Evolutionary conservation across 1,284 basidiomycete genomes (phyloP).

Genomic region (Boletus semigastroideus): DNA sequence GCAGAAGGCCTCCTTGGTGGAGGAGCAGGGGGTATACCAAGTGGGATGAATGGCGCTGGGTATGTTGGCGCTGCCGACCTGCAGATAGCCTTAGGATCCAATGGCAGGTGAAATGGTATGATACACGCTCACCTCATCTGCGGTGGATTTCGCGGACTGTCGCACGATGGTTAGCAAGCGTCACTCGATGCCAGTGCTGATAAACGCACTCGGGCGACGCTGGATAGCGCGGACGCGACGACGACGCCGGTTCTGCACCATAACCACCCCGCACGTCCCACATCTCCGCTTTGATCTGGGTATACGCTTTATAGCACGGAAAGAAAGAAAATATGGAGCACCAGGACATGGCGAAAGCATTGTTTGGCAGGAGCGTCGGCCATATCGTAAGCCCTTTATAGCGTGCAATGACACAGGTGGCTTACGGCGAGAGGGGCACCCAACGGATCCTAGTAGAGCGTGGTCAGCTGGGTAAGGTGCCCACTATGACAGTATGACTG

Average conservation of each 20-base stretch:
- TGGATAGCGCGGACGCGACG: conserved; percentile 21
- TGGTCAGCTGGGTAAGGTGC: conserved; percentile 14
- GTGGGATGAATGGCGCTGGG: conserved; percentile 17
- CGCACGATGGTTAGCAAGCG: conserved; percentile 1
- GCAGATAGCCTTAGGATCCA: not conserved
- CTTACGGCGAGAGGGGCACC: conserved; percentile 21
- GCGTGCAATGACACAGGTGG: conserved; percentile 4
- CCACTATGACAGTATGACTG: not conserved
- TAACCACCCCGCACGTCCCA: conserved; percentile 30
- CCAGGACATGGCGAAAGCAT: conserved; percentile 28
- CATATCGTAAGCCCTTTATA: conserved; percentile 26
- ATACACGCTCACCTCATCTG: conserved; percentile 17
- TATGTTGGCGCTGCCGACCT: conserved; percentile 17
- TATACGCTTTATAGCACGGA: conserved; percentile 36
- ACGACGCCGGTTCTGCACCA: conserved; percentile 11
- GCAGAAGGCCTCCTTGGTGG: conserved; percentile 14
- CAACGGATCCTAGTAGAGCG: conserved; percentile 29
- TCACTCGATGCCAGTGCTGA: not conserved
- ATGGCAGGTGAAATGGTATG: not conserved
- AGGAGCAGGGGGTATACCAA: conserved; percentile 17
- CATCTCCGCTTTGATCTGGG: conserved; percentile 30
- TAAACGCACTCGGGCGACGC: conserved; percentile 18
- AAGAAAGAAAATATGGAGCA: conserved; percentile 33
- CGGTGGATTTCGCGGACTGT: conserved; percentile 11
- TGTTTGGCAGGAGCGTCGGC: conserved; percentile 2